Evolutionary conservation across 2,329 filamentous ascomycete species (phyloP), one percentile per base, ranked within the genome.

Genomic region (Pezicula carpinea): DNA sequence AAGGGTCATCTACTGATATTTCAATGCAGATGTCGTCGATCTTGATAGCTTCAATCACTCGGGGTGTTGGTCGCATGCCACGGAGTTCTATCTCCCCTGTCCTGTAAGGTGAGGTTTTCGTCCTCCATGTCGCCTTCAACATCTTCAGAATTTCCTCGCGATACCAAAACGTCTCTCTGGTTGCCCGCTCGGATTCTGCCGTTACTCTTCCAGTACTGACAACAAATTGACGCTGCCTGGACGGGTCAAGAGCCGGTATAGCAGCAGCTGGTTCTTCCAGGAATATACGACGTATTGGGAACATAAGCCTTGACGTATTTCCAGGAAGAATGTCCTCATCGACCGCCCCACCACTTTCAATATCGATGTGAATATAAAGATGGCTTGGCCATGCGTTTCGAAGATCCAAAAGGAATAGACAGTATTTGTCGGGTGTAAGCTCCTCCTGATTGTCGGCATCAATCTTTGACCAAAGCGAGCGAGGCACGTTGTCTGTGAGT

Each of bases 141-240:
- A 75, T 73, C 50, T 85, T 83, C 3, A 96, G 75, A 2, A 96
- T 76, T 60, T 81, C 82, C 64, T 95, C 87, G 14, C 90, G 81
- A 65, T 89, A 96, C 91, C 91, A 96, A 64, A 96, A 96, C 0
- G 84, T 82, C 67, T 96, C 89, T 43, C 91, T 77, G 50, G 77
- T 85, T 11, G 82, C 79, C 29, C 87, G 80, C 67, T 96, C 91
- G 36, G 78, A 79, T 53, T 93, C 89, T 0, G 89, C 87, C 0
- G 86, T 84, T 47, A 91, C 80, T 58, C 87, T 87, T 61, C 81
- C 83, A 14, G 83, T 80, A 65, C 87, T 93, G 36, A 96, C 88
- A 23, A 96, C 88, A 59, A 95, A 96, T 61, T 96, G 91, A n/a
- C 90, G 80, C 61, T 89, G 85, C n/a, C 85, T 82, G 0, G 85